Evolutionary conservation across 2,329 filamentous ascomycete genomes (phyloP).

Genomic region (Beauveria pseudobassiana): DNA sequence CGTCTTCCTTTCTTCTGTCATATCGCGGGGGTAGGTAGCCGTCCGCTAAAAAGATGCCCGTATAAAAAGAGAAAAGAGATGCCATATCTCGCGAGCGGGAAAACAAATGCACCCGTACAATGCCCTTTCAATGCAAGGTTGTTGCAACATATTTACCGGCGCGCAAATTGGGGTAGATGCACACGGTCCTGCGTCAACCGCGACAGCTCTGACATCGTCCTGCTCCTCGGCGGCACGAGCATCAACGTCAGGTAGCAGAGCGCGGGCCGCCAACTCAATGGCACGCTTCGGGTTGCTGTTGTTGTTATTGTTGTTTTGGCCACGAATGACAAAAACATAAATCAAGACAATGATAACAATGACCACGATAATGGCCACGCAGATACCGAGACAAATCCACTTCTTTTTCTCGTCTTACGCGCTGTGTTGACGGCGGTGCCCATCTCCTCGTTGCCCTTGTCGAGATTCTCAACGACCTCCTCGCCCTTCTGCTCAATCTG

Average conservation of each 20-base stretch:
- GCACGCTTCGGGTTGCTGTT: constrained; percentile 19
- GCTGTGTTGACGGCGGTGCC: constrained; percentile 76
- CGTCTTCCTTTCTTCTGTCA: too few species aligned
- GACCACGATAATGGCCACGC: constrained; percentile 45
- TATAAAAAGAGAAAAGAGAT: not conserved
- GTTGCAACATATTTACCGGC: constrained; percentile 11
- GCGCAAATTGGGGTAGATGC: constrained; percentile 19
- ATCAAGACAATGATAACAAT: constrained; percentile 44
- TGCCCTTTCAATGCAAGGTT: not conserved
- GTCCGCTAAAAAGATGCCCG: not conserved
- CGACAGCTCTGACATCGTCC: constrained; percentile 11
- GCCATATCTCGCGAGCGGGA: not conserved
- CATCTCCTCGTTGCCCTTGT: constrained; percentile 79
- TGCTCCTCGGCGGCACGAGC: constrained; percentile 12
- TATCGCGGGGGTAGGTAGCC: not conserved
- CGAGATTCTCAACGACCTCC: constrained; percentile 75
- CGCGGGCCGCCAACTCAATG: constrained; percentile 16
- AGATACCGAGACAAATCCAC: constrained; percentile 86
- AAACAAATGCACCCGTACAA: not conserved
- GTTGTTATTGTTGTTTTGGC: constrained; percentile 20
- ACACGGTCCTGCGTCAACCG: constrained; percentile 16
- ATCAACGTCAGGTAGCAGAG: not conserved
- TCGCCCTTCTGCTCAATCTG: constrained; percentile 83
- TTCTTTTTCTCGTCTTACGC: constrained; percentile 81
- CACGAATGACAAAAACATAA: constrained; percentile 35